Base-by-base conservation (phyloP, 768 basidiomycete species). In the Leccinellum luteum region DNA sequence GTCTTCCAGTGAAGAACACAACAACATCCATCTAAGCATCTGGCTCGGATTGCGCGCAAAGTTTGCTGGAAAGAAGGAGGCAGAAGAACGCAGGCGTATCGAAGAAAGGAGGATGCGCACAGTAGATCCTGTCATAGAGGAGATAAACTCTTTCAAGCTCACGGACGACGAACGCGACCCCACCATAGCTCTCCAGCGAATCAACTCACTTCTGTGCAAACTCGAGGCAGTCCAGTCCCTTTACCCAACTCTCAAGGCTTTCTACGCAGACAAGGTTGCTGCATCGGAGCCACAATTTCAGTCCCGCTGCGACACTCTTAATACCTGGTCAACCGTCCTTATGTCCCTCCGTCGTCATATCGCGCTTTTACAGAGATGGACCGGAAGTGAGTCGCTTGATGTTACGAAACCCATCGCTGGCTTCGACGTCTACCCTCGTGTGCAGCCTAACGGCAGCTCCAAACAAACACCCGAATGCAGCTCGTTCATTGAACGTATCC, bases 1-100 rank as follows among this genome's bases (percentile, higher is more conserved):
- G 61, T 82, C 85, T 21, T 81, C 83, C 19, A 79, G 79, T 8
- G 86, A 90, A 56, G 85, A 87, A 74, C 82, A 87, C 73, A 81
- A 85, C 67, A 82, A 81, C 70, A 74, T 82, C 60, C 82, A 85
- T 67, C 74, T 83, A 47, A 85, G 87, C 62, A 81, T 92, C 56
- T 99, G 96, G 95, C 78, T 95, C 56, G 92, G 91, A 54, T 83
- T 98, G 34, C 85, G 94, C 49, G 96, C 97, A 54, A 89, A 85
- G 66, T 81, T 96, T 49, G 83, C 92, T 64, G 88, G 87, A 5
- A 78, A 89, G 44, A 84, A 89, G 10, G 85, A 89, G 30, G 86
- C 85, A 54, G 93, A 96, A 67, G 96, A 98, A 75, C 81, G 82
- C 58, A 84, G 81, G 68, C 82, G 81, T 59, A 75, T 97, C 45